phyloP scores from a whole-genome alignment of 2,329 filamentous ascomycete genomes.

The Blastomyces gilchristii region DNA sequence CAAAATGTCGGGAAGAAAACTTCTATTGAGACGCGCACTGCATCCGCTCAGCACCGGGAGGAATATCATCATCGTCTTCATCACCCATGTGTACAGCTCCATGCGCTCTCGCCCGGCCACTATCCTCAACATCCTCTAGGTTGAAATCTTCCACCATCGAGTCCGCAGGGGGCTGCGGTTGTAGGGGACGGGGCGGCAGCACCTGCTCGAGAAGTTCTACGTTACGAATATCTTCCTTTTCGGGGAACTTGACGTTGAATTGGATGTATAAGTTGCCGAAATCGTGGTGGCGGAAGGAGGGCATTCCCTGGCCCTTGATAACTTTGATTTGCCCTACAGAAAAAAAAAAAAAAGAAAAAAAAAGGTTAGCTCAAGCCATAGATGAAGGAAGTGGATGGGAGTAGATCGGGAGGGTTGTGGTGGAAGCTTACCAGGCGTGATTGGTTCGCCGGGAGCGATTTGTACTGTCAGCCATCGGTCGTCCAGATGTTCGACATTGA shows the following conservation, averaged over 20 bases:
- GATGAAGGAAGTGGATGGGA: neutral
- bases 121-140: constrained; percentile 73
- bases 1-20: neutral
- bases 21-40: constrained; percentile 44
- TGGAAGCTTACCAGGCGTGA: constrained; percentile 66
- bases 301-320: constrained; percentile 95
- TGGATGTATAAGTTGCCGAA: constrained; percentile 93
- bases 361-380: neutral
- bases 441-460: constrained; percentile 87
- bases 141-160: constrained; percentile 86
- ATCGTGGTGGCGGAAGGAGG: constrained; percentile 88
- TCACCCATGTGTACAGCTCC: constrained; percentile 59
- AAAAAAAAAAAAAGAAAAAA: constrained; percentile 9
- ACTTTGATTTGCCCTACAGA: constrained; percentile 74
- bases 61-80: constrained; percentile 51
- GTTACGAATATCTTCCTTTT: constrained; percentile 57
- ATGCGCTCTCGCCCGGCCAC: constrained; percentile 55
- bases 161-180: constrained; percentile 62
- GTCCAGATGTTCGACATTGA: constrained; percentile 93
- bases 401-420: constrained; percentile 13
- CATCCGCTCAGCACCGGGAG: constrained; percentile 40
- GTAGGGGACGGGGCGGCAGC: constrained; percentile 60
- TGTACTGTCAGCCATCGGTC: constrained; percentile 93
- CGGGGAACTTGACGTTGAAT: constrained; percentile 95
- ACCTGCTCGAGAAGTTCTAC: constrained; percentile 73